Base-by-base conservation (phyloP, 1,139 yeast genomes). In the Wickerhamomyces sp. region DNA sequence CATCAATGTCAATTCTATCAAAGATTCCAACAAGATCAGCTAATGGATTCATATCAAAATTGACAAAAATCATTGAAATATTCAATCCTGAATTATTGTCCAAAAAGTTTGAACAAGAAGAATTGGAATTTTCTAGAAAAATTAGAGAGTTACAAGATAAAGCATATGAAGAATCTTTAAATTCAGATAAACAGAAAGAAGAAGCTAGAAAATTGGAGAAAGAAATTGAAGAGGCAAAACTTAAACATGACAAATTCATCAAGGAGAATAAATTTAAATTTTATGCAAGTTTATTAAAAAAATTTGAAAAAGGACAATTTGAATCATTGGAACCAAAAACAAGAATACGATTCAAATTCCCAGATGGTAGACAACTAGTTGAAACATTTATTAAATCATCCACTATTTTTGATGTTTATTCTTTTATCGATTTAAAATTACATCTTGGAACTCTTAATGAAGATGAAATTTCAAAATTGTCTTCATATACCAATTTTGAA, bases 291-390 rank as follows among this genome's bases (percentile, higher is more conserved):
- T n/a, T 52, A 14, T 4, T 27, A 10, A 39, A 40, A 6, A 45
- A 49, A 36, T 45, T 55, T 10, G 39, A 47, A 10, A n/a, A 38
- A 11, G 31, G 13, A 1, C 14, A 31, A 2, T 39, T 41, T 2
- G 44, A 37, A 3, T 34, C 39, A 14, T 7, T 43, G 7, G 54
- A 58, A 23, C 47, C 43, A 10, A 62, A 71, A 3, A 61, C 61
- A 0, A 38, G 30, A 32, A 54, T 69, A 27, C 69, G 69, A 49
- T 65, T 83, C 39, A 68, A 87, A 48, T 65, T 78, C 33, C 69
- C 79, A 4, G 63, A 75, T 36, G 96, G 97, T 1, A 72, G 73
- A 41, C 71, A 95, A 41, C 61, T 82, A 3, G 70, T 86, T 9
- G 77, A 79, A 46, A 73, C 73, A 43, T 78, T 89, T 47, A 59